Evolutionary conservation across 306 rosid species (phyloP).

Genomic region (Malus fusca): DNA sequence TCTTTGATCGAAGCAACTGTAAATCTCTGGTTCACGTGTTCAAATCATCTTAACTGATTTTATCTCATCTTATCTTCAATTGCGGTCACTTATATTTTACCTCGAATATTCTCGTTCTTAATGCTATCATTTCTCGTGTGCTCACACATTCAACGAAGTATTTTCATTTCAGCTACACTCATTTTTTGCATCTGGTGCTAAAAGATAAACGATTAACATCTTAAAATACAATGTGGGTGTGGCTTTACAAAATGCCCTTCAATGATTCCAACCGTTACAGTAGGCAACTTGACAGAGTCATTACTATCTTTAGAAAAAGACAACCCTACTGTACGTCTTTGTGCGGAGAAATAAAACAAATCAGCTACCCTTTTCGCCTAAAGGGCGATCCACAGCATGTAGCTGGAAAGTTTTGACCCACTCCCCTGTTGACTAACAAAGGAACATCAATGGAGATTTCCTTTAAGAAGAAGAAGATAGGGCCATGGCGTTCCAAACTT

Average conservation of each 20-base stretch:
- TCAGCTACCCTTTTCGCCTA: conserved; percentile 19
- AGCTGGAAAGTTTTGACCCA: neutral
- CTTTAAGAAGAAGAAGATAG: neutral
- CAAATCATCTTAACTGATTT: no score
- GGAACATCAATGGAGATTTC: neutral
- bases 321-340: neutral
- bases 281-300: neutral
- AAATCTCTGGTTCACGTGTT: no score
- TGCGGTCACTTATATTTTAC: no score
- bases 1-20: no score
- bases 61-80: no score
- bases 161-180: rapidly evolving
- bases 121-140: no score
- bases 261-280: neutral
- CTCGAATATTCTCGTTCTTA: no score
- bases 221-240: neutral
- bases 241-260: neutral
- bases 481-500: neutral
- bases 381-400: neutral
- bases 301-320: neutral
- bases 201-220: no score
- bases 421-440: neutral
- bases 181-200: no score
- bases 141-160: no score
- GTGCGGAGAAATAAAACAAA: neutral